Evolutionary conservation across 768 basidiomycete genomes (phyloP).

Genomic region (Leucogyrophana mollusca): DNA sequence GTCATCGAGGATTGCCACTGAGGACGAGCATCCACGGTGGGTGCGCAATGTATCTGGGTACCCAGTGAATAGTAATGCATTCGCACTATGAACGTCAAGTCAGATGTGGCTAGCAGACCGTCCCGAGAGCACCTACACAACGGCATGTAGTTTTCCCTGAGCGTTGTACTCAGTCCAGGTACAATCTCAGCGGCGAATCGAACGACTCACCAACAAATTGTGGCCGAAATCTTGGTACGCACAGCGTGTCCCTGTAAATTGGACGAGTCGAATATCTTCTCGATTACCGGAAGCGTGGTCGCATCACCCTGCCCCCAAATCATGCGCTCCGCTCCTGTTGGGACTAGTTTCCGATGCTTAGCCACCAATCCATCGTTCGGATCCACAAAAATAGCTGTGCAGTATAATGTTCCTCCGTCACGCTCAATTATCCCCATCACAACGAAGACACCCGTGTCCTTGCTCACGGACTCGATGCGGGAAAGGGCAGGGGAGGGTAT

Average conservation of each 20-base stretch:
- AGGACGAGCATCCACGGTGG: constrained; percentile 60
- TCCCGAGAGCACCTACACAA: constrained; percentile 37
- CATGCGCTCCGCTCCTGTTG: constrained; percentile 57
- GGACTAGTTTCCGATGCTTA: constrained; percentile 64
- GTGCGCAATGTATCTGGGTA: constrained; percentile 62
- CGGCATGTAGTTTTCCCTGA: constrained; percentile 74
- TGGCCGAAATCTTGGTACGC: constrained; percentile 48
- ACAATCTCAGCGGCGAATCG: background rate
- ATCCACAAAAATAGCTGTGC: constrained; percentile 56
- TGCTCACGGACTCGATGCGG: constrained; percentile 48
- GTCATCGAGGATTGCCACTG: constrained; percentile 57
- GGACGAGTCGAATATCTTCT: constrained; percentile 33
- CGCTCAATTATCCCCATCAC: constrained; percentile 62
- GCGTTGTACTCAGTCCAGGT: background rate
- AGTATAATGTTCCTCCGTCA: constrained; percentile 60
- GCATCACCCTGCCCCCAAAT: constrained; percentile 66
- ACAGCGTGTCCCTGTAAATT: constrained; percentile 19
- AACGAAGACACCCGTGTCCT: constrained; percentile 49
- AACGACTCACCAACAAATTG: constrained; percentile 54
- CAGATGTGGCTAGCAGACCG: constrained; percentile 1
- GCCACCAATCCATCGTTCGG: constrained; percentile 51
- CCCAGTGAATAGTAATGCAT: constrained; percentile 58
- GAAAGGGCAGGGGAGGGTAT: constrained; percentile 51
- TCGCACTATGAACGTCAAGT: constrained; percentile 41
- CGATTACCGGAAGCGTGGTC: constrained; percentile 49